A percentile compares a stretch with the other conserved stretches of the same genome.
phyloP scores from a whole-genome alignment of 768 basidiomycete species.

The Lactarius trivialis region DNA sequence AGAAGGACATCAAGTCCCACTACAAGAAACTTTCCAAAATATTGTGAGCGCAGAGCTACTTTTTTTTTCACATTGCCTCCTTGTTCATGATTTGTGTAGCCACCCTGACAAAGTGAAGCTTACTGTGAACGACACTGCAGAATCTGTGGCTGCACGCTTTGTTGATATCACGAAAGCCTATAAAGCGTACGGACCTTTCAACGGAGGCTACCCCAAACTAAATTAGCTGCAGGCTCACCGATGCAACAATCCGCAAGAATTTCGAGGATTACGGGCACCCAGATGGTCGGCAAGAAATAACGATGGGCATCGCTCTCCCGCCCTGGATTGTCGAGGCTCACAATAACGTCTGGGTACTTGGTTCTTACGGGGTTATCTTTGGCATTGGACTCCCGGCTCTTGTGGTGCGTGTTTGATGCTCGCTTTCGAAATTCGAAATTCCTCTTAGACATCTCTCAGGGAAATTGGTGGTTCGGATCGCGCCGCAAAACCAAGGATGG shows the following conservation, averaged over 20 bases:
- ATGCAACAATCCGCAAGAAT: constrained; percentile 88
- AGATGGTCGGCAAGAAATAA: constrained; percentile 91
- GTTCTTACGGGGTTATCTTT: constrained; percentile 79
- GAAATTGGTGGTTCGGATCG: constrained; percentile 96
- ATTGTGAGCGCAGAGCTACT: constrained; percentile 47
- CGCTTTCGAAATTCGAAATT: not conserved
- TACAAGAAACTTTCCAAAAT: constrained; percentile 87
- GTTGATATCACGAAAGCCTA: constrained; percentile 96
- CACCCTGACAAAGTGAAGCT: constrained; percentile 96
- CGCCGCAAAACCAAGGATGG: constrained; percentile 89
- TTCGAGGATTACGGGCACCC: constrained; percentile 87
- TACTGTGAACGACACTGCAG: constrained; percentile 74
- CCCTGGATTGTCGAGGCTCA: constrained; percentile 88
- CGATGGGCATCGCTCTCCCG: constrained; percentile 93
- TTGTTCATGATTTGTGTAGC: constrained; percentile 35
- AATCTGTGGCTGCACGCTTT: constrained; percentile 79
- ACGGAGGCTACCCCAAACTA: constrained; percentile 4
- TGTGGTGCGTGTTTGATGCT: constrained; percentile 46
- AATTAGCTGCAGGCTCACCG: constrained; percentile 57
- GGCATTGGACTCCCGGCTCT: constrained; percentile 80
- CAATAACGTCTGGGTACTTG: constrained; percentile 89
- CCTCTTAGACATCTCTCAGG: constrained; percentile 34
- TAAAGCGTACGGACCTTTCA: constrained; percentile 61
- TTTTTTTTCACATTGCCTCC: not conserved
- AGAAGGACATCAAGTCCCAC: constrained; percentile 93